Conservation (phyloP, 73 alveolate species). For the Paramecium pentaurelia region DNA sequence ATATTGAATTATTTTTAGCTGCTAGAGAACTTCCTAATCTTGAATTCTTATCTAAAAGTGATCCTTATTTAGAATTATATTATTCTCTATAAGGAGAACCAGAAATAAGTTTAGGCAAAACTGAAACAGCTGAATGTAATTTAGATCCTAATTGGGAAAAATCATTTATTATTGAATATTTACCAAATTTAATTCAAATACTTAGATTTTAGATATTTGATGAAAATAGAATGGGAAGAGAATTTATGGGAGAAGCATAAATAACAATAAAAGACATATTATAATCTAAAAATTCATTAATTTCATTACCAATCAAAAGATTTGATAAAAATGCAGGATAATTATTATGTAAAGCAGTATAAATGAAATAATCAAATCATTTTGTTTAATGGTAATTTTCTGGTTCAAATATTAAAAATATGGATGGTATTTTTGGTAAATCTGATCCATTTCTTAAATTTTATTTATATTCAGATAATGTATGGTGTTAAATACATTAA, state of each 20-base stretch:
- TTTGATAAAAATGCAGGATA: constrained; percentile 26
- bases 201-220: constrained; percentile 44
- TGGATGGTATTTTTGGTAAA: constrained; percentile 60
- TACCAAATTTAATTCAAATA: constrained; percentile 7
- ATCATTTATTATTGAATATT: constrained; percentile 34
- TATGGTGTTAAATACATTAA: constrained; percentile 46
- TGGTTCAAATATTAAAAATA: constrained; percentile 35
- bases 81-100: constrained; percentile 7
- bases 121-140: constrained; percentile 64
- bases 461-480: constrained; percentile 23
- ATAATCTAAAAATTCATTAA: constrained; percentile 61
- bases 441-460: constrained; percentile 64
- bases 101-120: constrained; percentile 56
- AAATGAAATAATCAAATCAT: constrained; percentile 21
- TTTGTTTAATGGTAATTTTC: neutral
- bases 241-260: constrained; percentile 56
- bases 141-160: constrained; percentile 74
- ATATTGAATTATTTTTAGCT: constrained; percentile 7
- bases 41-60: constrained; percentile 66
- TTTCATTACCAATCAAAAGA: neutral
- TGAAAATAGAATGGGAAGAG: constrained; percentile 49
- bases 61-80: constrained; percentile 60
- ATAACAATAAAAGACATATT: constrained; percentile 58
- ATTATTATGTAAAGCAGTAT: neutral
- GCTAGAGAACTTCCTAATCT: constrained; percentile 29